These are phyloP conservation scores for Uronychia binucleata DNA, from an alignment of 73 alveolate genomes.

Conservation along the genomic window DNA sequence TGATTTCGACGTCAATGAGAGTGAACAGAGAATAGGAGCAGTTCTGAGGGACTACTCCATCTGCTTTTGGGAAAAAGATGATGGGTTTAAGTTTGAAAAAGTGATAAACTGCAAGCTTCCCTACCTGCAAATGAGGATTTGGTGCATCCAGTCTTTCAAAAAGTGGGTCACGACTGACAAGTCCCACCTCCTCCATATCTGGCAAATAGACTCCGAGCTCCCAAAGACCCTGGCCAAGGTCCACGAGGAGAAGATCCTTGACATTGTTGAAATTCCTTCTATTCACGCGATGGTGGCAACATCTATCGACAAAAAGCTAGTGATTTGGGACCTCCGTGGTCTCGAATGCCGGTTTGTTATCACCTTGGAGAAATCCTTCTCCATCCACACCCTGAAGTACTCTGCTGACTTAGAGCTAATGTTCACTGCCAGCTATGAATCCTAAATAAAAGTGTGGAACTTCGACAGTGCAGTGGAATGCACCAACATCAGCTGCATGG, in stretches of 20 bases:
- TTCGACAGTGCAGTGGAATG: constrained; percentile 51
- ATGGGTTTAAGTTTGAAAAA: constrained; percentile 30
- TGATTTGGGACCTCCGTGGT: constrained; percentile 28
- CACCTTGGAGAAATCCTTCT: constrained; percentile 24
- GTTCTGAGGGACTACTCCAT: constrained; percentile 35
- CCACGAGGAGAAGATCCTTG: constrained; percentile 42
- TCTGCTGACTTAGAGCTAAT: constrained; percentile 31
- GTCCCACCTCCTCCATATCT: constrained; percentile 18
- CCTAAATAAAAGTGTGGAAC: constrained; percentile 38
- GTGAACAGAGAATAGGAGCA: constrained; percentile 46
- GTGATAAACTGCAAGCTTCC: constrained; percentile 6
- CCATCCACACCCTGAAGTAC: constrained; percentile 41
- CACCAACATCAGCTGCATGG: constrained; percentile 21
- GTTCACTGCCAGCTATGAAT: constrained; percentile 47
- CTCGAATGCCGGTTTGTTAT: constrained; percentile 24
- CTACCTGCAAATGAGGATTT: constrained; percentile 16
- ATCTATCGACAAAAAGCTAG: constrained; percentile 36
- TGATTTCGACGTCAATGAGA: constrained; percentile 33
- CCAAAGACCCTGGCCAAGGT: constrained; percentile 20
- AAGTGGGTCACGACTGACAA: constrained; percentile 54
- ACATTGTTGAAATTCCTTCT: constrained; percentile 29
- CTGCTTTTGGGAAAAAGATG: constrained; percentile 55
- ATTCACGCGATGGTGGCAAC: constrained; percentile 38
- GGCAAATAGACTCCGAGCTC: constrained; percentile 38
- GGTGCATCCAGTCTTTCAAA: constrained; percentile 27